Evolutionary conservation across 768 basidiomycete genomes (phyloP), one percentile per base, ranked within the genome.

Genomic region (Suillus paluster): DNA sequence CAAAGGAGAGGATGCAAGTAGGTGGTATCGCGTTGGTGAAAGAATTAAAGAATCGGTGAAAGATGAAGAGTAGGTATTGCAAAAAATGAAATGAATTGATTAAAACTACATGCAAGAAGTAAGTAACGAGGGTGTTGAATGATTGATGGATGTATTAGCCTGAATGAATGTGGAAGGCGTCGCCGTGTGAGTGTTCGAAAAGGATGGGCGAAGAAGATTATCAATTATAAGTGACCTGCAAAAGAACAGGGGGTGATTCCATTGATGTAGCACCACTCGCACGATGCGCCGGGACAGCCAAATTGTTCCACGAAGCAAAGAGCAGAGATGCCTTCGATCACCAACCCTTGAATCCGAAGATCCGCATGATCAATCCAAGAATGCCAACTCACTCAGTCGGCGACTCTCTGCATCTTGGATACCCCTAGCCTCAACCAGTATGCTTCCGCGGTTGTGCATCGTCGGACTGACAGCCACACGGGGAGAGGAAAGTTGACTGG

Each of bases 311-410:
- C 2, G 11, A 5, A n/a, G n/a, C 1, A n/a, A 15, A 11, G 38
- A 55, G 23, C 14, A 15, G 21, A 45, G 45, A 21, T 45, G 17
- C 9, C 21, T 23, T 23, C 21, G 45, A 44, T 23, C 6, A 60
- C 7, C 49, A 30, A 46, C 60, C 55, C 46, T 62, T 27, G 33
- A 60, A 63, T 58, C 19, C 54, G 36, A 59, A 45, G 23, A 57
- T 27, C 33, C 36, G 49, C 38, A 2, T 14, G 34, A 62, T 75
- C 72, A 75, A 64, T 75, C 65, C 69, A 89, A 74, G 70, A 91
- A 92, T 58, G 89, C 89, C 68, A 90, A 70, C 77, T 92, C 90
- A 48, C 86, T 86, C 79, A 91, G 76, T 72, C 88, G 77, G 73
- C 89, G 77, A 64, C 80, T 82, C 78, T 92, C 90, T 12, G 85